Evolutionary conservation across 768 basidiomycete species (phyloP).

Genomic region (Candolleomyces aberdarensis): DNA sequence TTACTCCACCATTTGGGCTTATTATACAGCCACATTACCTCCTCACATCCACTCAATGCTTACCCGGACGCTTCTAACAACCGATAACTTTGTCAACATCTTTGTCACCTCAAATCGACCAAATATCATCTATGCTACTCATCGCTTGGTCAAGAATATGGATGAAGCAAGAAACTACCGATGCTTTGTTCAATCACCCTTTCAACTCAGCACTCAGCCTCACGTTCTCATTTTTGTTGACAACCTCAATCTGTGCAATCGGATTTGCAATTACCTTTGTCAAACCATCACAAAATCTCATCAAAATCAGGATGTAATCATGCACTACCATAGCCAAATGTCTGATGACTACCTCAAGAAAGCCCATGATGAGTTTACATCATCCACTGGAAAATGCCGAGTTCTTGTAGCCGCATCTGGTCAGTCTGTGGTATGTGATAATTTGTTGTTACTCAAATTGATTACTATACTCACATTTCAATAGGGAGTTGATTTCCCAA

Average conservation of each 20-base stretch:
- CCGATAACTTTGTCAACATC: slow-evolving; percentile 8
- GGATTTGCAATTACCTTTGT: too few relatives aligned
- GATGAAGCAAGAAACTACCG: slow-evolving; percentile 21
- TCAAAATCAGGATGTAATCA: slow-evolving; percentile 15
- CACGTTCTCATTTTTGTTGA: slow-evolving; percentile 18
- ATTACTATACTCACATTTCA: not conserved
- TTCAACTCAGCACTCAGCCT: slow-evolving; percentile 11
- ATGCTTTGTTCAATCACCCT: slow-evolving; percentile 18
- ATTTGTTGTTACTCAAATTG: not conserved
- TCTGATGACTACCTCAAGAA: slow-evolving; percentile 20
- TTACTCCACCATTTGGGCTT: slow-evolving; percentile 7
- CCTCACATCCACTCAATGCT: slow-evolving; percentile 19
- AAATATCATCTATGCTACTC: slow-evolving; percentile 27
- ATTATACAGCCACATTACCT: slow-evolving; percentile 20
- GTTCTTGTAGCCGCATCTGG: slow-evolving; percentile 14
- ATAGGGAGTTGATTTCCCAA: slow-evolving; percentile 18
- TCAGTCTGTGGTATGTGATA: slow-evolving; percentile 8
- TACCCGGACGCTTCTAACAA: slow-evolving; percentile 13
- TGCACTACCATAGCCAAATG: slow-evolving; percentile 28
- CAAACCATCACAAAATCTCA: too few relatives aligned
- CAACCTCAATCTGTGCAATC: not conserved
- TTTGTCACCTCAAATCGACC: slow-evolving; percentile 21
- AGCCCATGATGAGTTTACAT: slow-evolving; percentile 15
- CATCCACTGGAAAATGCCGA: slow-evolving; percentile 9
- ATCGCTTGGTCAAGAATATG: slow-evolving; percentile 18